Base-by-base conservation (phyloP, 495 filamentous ascomycete genomes). In the Neurospora sp. region DNA sequence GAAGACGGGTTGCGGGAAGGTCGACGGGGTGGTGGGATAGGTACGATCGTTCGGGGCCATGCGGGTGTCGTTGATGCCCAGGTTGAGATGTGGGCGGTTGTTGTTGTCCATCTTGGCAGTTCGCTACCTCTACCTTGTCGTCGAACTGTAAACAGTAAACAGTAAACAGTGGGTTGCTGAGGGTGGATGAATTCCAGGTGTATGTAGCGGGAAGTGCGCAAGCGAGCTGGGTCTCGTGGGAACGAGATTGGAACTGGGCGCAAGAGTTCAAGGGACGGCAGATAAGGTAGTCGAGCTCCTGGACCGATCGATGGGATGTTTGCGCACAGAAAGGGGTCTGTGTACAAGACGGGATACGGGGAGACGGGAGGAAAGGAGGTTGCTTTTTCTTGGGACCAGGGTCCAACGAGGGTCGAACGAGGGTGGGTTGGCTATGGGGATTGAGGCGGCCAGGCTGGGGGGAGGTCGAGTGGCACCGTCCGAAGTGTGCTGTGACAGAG, bases 21-120 rank as follows among this genome's bases (percentile, higher is more conserved):
- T 96, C 75, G 94, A 97, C 72, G 96, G 95, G 20, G 96, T 99
- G 69, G 96, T 97, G 79, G 96, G 96, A 88, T 95, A 99, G 73
- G 92, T 90, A 82, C 93, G 93, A 81, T 90, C 92, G 82, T 89
- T 89, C 72, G 88, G 83, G 71, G 88, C 85, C 60, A 90, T 88
- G 78, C 90, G 89, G 77, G 88, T 88, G 77, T 90, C 90, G 79
- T 90, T 90, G 77, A 83, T 89, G 75, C 84, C 85, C 79, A 93
- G 92, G 82, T 94, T 94, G 75, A 94, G 85, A 78, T 90, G 89
- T 72, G 92, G 86, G 72, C 91, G 90, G 76, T 89, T 88, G 79
- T 89, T 84, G 74, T 85, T 83, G 79, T 86, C 84, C 84, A 86
- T 86, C 66, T 80, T 83, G 78, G 60, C 70, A 27, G 77, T 69